Evolutionary conservation across 495 filamentous ascomycete species (phyloP), one percentile per base, ranked within the genome.

Genomic region (Penicillium steckii): DNA sequence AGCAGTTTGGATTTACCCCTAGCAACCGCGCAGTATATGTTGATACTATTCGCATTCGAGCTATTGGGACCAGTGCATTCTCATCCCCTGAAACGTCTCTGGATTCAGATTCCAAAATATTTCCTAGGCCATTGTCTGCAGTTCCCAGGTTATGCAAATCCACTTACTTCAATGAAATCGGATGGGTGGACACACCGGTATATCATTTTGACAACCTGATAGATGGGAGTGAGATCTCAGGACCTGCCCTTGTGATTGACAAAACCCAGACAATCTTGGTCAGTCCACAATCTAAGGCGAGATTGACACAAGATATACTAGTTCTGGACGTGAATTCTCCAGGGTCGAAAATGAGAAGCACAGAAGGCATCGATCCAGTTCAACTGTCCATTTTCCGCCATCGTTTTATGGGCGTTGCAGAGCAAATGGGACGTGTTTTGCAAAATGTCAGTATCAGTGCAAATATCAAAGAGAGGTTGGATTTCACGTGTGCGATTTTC

Each of bases 231-330:
- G 78, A 81, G 21, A 78, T 96, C 29, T 75, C 79, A 33, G 91
- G 91, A 2, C 91, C 91, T 13, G 92, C 91, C 0, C 87, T 96
- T 53, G 71, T 96, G 44, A 90, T 91, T 9, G 91, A 96, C 62
- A 88, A 89, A 27, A 96, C 91, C 5, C 91, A 96, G 68, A 96
- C 91, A 0, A 91, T 96, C 49, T 85, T 96, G 3, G 79, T 96
- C 18, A 87, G 87, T 0, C 91, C 90, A 5, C 80, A 79, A 9
- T 82, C 88, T 10, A 79, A 81, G 15, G 67, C 21, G 1, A 61
- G 47, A 32, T 38, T 63, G 12, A 46, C 56, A 18, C 55, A 91
- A 85, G 2, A 90, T 90, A 61, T 85, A 90, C 78, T 95, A 13
- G 86, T 91, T 62, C 83, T 73, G 53, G 51, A 68, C 2, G 88